phyloP scores from a whole-genome alignment of 495 filamentous ascomycete species.

The Penicillium antarcticum region DNA sequence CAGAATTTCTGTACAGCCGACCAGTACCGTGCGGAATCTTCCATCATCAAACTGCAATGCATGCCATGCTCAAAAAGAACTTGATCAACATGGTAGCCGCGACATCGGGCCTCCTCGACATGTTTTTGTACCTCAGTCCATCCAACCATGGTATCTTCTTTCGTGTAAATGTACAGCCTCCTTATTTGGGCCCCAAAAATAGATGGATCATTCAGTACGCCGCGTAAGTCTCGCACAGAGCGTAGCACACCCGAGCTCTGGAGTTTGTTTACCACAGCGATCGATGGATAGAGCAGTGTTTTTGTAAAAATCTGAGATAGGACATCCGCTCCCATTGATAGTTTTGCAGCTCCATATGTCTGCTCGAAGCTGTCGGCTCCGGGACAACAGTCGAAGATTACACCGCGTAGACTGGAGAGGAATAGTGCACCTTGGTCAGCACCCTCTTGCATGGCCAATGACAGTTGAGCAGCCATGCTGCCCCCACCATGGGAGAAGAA shows the following conservation, averaged over 20 bases:
- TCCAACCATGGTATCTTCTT: conserved; percentile 31
- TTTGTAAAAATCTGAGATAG: conserved; percentile 12
- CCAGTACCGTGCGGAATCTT: conserved; percentile 26
- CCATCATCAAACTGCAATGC: conserved; percentile 31
- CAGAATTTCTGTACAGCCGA: conserved; percentile 18
- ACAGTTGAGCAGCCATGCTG: conserved; percentile 23
- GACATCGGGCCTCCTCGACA: conserved; percentile 22
- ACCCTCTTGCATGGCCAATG: conserved; percentile 19
- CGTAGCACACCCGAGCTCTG: conserved; percentile 18
- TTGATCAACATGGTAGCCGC: conserved; percentile 25
- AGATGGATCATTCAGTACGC: conserved; percentile 20
- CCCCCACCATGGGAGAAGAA: conserved; percentile 30
- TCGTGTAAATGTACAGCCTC: conserved; percentile 35
- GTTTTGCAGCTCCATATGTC: conserved; percentile 18
- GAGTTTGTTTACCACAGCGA: conserved; percentile 14
- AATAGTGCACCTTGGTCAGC: conserved; percentile 5
- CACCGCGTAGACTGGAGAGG: conserved; percentile 12
- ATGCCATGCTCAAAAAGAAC: conserved; percentile 26
- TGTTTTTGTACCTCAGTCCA: conserved; percentile 34
- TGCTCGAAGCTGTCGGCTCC: conserved; percentile 24
- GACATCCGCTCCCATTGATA: conserved; percentile 12
- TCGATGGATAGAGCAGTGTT: conserved; percentile 20
- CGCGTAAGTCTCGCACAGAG: conserved; percentile 22
- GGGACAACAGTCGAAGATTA: conserved; percentile 32
- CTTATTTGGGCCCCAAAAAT: conserved; percentile 17